Evolutionary conservation across 2,329 filamentous ascomycete genomes (phyloP).

Genomic region (Verticillium tricorpus): DNA sequence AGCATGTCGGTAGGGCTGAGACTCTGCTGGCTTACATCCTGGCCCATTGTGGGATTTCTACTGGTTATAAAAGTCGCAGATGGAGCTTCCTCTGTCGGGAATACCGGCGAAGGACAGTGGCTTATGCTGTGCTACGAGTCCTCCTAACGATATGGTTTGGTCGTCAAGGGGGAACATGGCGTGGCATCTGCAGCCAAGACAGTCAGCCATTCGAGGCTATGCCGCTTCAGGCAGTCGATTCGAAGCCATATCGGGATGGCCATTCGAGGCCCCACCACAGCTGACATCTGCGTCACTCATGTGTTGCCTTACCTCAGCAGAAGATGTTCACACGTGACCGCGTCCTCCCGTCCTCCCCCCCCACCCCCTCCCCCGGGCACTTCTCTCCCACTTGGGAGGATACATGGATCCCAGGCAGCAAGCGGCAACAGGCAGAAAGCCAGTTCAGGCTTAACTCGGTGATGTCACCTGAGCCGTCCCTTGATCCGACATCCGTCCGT

Average conservation of each 20-base stretch:
- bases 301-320: not conserved
- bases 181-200: not conserved
- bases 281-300: not conserved
- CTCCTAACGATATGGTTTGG: not conserved
- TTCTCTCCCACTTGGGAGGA: not conserved
- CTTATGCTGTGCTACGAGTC: not conserved
- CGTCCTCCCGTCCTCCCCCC: not conserved
- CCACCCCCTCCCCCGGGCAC: not conserved
- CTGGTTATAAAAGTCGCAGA: too few species aligned
- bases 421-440: not conserved
- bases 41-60: too few species aligned
- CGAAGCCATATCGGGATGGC: not conserved
- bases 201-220: not conserved
- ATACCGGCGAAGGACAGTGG: not conserved
- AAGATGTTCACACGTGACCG: not conserved
- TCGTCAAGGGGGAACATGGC: not conserved
- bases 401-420: not conserved
- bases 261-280: not conserved
- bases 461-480: not conserved
- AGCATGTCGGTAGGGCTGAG: not conserved
- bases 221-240: not conserved
- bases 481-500: not conserved
- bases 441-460: not conserved
- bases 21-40: slow-evolving; percentile 4
- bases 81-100: not conserved